Evolutionary conservation across 495 filamentous ascomycete genomes (phyloP), one percentile per base, ranked within the genome.

Genomic region (Talaromyces thailandensis): DNA sequence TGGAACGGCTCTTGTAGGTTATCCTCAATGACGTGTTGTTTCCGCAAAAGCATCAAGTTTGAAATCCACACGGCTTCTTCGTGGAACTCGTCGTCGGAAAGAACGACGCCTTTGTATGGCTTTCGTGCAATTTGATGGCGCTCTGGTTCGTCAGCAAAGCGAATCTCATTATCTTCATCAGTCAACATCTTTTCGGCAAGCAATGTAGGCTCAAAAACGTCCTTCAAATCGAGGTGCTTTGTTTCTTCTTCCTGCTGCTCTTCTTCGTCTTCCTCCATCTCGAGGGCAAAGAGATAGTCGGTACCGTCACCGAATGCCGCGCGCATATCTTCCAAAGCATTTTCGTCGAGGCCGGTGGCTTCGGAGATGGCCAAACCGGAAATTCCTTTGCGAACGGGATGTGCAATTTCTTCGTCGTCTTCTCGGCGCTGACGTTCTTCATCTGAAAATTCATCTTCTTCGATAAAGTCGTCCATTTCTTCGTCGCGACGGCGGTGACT

Each of bases 401-500:
- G 82, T 60, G 88, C 87, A 62, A 97, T 89, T 66, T 96, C 94
- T 67, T 86, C 80, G 64, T 98, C 94, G 68, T 97, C 94, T 58
- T 88, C 86, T 62, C 89, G 82, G 51, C 83, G 85, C 57, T 87
- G 86, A 21, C 82, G 79, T 66, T 93, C 91, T 60, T 94, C 92
- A 63, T 96, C 92, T 62, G 91, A 92, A 43, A 92, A 88, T 60
- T 89, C 92, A 66, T 97, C 94, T 64, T 96, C 91, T 67, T 97
- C 93, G 68, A 98, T 98, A 76, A 98, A 98, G 70, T 92, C 94
- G 58, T 89, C 94, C 68, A 98, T 92, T 69, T 98, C 94, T 25
- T 82, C 84, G n/a, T 77, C 74, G 71, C 76, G 79, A 70, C 75
- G 76, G 14, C 64, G 63, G 59, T 73, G 73, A 45, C 77, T 71